phyloP scores from a whole-genome alignment of 257 asterid genomes.

The Nicotiana otophora region DNA sequence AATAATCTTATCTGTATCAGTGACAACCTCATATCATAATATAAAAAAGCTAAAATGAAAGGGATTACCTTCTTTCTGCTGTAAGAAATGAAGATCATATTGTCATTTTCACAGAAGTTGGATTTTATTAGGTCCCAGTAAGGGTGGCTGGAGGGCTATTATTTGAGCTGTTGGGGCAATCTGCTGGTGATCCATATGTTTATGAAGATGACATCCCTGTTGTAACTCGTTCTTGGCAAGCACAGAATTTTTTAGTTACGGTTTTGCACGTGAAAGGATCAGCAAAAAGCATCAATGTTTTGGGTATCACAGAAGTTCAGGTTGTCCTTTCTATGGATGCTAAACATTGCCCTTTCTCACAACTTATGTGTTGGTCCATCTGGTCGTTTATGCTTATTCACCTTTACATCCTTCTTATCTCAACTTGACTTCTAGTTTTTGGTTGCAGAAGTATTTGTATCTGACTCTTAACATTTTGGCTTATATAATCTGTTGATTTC shows the following conservation, averaged over 20 bases:
- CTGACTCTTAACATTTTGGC: background rate
- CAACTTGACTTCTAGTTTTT: background rate
- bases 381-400: background rate
- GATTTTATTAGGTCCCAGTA: conserved; percentile 74
- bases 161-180: conserved; percentile 94
- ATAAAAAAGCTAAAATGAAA: background rate
- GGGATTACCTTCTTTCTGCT: background rate
- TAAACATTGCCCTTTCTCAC: background rate
- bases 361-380: conserved; percentile 5
- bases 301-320: conserved; percentile 95
- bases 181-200: conserved; percentile 83
- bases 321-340: conserved; percentile 25
- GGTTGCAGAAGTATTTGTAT: background rate
- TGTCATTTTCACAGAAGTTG: conserved; percentile 5
- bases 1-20: background rate
- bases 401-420: background rate
- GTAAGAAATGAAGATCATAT: background rate
- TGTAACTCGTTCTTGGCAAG: conserved; percentile 94
- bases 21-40: background rate
- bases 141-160: conserved; percentile 93
- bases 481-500: background rate
- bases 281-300: conserved; percentile 65
- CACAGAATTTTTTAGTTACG: conserved; percentile 73
- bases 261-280: conserved; percentile 76
- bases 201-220: conserved; percentile 91